Conservation (phyloP, 2,329 filamentous ascomycete species). For the Alternaria alternata region DNA sequence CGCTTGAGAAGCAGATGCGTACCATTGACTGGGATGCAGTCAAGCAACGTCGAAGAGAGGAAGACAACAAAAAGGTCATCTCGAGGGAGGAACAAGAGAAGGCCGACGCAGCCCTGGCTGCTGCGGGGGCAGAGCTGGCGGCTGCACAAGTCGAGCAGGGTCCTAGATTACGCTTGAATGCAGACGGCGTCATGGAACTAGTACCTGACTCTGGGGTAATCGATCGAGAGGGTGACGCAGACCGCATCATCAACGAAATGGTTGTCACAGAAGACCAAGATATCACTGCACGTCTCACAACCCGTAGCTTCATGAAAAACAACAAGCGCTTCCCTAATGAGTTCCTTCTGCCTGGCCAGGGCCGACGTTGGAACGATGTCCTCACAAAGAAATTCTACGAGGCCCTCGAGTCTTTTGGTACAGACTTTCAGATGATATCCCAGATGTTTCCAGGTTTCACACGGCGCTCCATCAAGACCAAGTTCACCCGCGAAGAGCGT, state of each 20-base stretch:
- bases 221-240: conserved; percentile 71
- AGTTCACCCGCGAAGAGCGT: conserved; percentile 82
- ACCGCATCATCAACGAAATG: conserved; percentile 60
- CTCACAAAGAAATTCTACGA: conserved; percentile 80
- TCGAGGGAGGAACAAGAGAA: conserved; percentile 34
- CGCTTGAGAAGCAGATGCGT: conserved; percentile 75
- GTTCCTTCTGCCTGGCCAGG: conserved; percentile 54
- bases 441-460: conserved; percentile 77
- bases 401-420: conserved; percentile 78
- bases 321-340: conserved; percentile 58
- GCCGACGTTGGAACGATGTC: conserved; percentile 69
- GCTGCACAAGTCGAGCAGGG: conserved; percentile 42
- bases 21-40: conserved; percentile 68
- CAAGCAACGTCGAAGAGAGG: conserved; percentile 50
- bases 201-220: conserved; percentile 73
- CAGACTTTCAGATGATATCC: conserved; percentile 82
- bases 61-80: conserved; percentile 34
- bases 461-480: conserved; percentile 78
- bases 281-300: conserved; percentile 75
- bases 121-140: conserved; percentile 23
- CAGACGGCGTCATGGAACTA: conserved; percentile 76
- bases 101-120: conserved; percentile 31
- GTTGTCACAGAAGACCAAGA: conserved; percentile 80
- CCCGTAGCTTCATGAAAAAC: conserved; percentile 72
- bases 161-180: conserved; percentile 62